These are phyloP conservation scores for Metschnikowia similis DNA, from an alignment of 805 yeast genomes.

Conservation along the genomic window DNA sequence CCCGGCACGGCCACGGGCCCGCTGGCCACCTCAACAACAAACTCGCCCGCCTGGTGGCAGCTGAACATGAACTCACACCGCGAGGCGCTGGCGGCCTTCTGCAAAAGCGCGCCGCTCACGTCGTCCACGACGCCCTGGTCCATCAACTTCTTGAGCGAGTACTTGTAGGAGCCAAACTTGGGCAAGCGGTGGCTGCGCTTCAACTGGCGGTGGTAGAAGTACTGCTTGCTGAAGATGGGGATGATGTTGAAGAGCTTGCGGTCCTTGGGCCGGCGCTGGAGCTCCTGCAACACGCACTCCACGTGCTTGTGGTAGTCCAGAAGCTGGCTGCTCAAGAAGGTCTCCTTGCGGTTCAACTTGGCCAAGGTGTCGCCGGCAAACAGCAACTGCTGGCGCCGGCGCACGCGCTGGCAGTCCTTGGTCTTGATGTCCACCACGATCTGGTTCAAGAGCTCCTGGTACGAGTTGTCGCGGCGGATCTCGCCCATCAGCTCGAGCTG, in stretches of 20 bases:
- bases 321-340: slow-evolving; percentile 41
- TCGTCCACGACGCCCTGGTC: slow-evolving; percentile 68
- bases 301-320: slow-evolving; percentile 45
- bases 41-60: slow-evolving; percentile 69
- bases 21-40: slow-evolving; percentile 69
- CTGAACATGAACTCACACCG: slow-evolving; percentile 71
- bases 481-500: slow-evolving; percentile 68
- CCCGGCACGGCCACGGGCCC: slow-evolving; percentile 67
- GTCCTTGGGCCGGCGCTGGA: slow-evolving; percentile 44
- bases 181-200: slow-evolving; percentile 64
- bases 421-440: slow-evolving; percentile 75
- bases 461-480: slow-evolving; percentile 63
- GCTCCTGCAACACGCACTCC: slow-evolving; percentile 38
- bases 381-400: slow-evolving; percentile 38
- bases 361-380: slow-evolving; percentile 40
- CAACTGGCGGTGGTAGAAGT: slow-evolving; percentile 68
- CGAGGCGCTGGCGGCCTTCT: slow-evolving; percentile 45
- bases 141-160: slow-evolving; percentile 67
- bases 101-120: slow-evolving; percentile 47
- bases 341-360: slow-evolving; percentile 43
- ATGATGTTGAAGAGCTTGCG: slow-evolving; percentile 45
- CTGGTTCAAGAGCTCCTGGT: slow-evolving; percentile 75
- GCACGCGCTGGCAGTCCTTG: slow-evolving; percentile 40
- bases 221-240: slow-evolving; percentile 65
- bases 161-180: slow-evolving; percentile 72